phyloP scores from a whole-genome alignment of 164 flowering plant species.

The Aristolochia contorta region DNA sequence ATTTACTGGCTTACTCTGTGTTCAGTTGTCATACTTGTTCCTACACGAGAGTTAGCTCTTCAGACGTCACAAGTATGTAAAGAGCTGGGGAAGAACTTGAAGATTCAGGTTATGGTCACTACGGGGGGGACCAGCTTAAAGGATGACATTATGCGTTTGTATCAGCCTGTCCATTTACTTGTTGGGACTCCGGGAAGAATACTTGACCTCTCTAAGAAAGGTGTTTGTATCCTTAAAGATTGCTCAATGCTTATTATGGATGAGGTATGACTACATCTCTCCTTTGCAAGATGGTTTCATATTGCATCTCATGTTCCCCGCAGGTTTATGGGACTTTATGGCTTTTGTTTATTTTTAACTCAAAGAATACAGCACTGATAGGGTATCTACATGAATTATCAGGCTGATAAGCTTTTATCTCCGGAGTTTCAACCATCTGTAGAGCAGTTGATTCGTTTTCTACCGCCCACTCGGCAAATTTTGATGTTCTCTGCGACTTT shows the following conservation, averaged over 20 bases:
- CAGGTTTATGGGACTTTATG: no score
- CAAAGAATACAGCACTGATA: no score
- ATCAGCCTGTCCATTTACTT: conserved; percentile 96
- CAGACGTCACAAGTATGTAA: conserved; percentile 99
- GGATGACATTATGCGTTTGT: conserved; percentile 97
- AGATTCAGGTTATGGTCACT: conserved; percentile 93
- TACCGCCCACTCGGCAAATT: conserved; percentile 71
- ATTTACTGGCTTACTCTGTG: not conserved
- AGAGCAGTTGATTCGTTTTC: conserved; percentile 78
- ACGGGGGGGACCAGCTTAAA: conserved; percentile 97
- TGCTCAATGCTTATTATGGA: conserved; percentile 94
- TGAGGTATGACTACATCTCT: conserved; percentile 46
- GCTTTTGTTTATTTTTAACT: no score
- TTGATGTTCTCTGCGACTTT: conserved; percentile 97
- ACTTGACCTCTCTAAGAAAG: conserved; percentile 88
- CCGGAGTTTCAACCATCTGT: conserved; percentile 96
- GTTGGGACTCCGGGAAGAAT: conserved; percentile 99
- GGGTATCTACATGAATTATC: conserved; percentile 7
- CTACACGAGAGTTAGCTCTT: conserved; percentile 95
- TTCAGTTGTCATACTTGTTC: conserved; percentile 85
- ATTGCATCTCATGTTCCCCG: no score
- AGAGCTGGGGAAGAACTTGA: conserved; percentile 92
- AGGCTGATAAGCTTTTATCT: conserved; percentile 97
- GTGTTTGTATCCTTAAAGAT: conserved; percentile 74
- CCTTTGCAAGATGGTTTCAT: no score